Percentiles rank a stretch among this genome's conserved stretches.
Evolutionary conservation across 495 filamentous ascomycete species (phyloP).

Genomic region (Xylaria cubensis): DNA sequence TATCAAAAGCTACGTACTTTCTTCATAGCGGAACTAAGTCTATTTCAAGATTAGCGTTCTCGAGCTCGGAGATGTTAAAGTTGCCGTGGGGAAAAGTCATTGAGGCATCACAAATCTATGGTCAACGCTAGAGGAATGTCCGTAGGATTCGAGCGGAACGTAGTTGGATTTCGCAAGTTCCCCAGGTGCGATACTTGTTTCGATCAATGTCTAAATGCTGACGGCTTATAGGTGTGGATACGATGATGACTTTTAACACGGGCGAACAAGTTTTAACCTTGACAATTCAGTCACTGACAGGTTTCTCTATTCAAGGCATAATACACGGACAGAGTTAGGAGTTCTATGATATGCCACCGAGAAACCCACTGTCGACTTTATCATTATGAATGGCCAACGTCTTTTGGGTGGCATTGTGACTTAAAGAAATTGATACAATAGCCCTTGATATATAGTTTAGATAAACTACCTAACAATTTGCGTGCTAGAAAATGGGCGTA

Average conservation of each 20-base stretch:
- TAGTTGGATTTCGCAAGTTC: neutral
- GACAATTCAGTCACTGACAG: neutral
- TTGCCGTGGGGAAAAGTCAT: neutral
- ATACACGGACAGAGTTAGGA: neutral
- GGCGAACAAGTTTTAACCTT: neutral
- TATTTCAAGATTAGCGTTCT: neutral
- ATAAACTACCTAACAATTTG: neutral
- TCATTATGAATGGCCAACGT: neutral
- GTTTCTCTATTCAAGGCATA: no score
- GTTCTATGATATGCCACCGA: neutral
- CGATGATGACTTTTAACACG: neutral
- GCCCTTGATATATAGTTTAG: neutral
- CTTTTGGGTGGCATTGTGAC: neutral
- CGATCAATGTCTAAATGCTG: neutral
- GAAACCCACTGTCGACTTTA: neutral
- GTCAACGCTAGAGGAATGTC: neutral
- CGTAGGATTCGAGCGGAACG: neutral
- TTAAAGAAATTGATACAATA: neutral
- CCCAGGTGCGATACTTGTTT: neutral
- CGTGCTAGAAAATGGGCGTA: neutral
- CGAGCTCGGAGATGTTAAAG: neutral
- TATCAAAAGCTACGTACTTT: neutral
- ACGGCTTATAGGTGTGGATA: neutral
- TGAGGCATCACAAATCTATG: neutral
- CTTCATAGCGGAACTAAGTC: neutral